Conservation (phyloP, 768 basidiomycete species). For the Naematelia aurantialba region DNA sequence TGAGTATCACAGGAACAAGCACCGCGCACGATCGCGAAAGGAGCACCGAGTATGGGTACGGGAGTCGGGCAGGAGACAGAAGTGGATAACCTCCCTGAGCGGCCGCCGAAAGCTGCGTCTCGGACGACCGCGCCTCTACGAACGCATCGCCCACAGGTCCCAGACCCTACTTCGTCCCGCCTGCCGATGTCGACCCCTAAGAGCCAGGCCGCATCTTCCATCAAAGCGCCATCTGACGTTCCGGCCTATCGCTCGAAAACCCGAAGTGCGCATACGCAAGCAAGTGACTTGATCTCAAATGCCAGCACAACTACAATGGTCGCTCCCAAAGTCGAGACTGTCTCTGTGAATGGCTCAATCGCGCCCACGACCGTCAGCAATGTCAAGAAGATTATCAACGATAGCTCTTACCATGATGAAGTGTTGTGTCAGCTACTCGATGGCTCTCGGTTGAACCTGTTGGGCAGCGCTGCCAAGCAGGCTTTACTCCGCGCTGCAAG, state of each 20-base stretch:
- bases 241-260: neutral
- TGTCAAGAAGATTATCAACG: constrained; percentile 40
- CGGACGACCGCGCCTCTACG: neutral
- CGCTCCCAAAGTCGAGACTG: neutral
- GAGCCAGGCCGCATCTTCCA: neutral
- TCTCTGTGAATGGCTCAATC: constrained; percentile 14
- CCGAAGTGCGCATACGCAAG: neutral
- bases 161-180: neutral
- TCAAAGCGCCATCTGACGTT: neutral
- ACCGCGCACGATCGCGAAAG: neutral
- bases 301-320: neutral
- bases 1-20: constrained; percentile 15
- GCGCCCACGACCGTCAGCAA: constrained; percentile 42
- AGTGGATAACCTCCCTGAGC: constrained; percentile 10
- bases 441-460: constrained; percentile 39
- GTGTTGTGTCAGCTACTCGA: constrained; percentile 45
- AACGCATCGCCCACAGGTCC: neutral
- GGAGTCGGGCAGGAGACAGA: constrained; percentile 11
- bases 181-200: neutral
- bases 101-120: neutral
- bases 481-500: constrained; percentile 45
- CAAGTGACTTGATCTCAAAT: neutral
- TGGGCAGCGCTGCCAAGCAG: constrained; percentile 45
- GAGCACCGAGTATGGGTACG: neutral
- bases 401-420: constrained; percentile 47